Evolutionary conservation across 2,329 filamentous ascomycete genomes (phyloP).

Genomic region (Penicillium sp.): DNA sequence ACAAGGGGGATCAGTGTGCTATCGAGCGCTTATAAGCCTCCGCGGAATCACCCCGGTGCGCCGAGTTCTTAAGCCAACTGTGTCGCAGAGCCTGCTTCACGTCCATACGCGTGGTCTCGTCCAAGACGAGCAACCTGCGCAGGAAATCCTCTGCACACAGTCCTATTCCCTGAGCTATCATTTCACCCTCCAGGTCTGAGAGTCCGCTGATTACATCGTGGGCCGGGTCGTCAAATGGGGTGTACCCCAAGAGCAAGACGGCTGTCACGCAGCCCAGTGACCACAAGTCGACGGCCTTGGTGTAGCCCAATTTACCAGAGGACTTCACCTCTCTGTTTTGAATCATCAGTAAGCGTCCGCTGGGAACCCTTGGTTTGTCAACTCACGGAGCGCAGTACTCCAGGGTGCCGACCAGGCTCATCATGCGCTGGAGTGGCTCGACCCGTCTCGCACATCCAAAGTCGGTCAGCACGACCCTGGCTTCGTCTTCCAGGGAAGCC

Average conservation of each 20-base stretch:
- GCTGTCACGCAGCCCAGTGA: slow-evolving; percentile 57
- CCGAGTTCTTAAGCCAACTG: too few species aligned
- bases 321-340: too few species aligned
- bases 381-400: slow-evolving; percentile 61
- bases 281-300: slow-evolving; percentile 61
- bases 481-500: slow-evolving; percentile 51
- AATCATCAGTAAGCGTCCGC: neutral
- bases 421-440: slow-evolving; percentile 47
- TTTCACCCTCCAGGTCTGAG: neutral
- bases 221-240: neutral
- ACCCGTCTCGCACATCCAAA: slow-evolving; percentile 55
- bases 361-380: neutral
- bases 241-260: slow-evolving; percentile 41
- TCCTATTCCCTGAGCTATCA: neutral
- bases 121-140: slow-evolving; percentile 48
- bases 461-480: slow-evolving; percentile 58
- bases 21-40: too few species aligned
- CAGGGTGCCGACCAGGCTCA: slow-evolving; percentile 53
- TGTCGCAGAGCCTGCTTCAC: slow-evolving; percentile 54
- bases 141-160: slow-evolving; percentile 53
- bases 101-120: slow-evolving; percentile 52
- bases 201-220: neutral
- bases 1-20: too few species aligned
- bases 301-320: slow-evolving; percentile 47
- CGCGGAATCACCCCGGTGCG: too few species aligned